Conservation (phyloP, 192 early-diverging fungal genomes). For the Dimargaris verticillata region DNA sequence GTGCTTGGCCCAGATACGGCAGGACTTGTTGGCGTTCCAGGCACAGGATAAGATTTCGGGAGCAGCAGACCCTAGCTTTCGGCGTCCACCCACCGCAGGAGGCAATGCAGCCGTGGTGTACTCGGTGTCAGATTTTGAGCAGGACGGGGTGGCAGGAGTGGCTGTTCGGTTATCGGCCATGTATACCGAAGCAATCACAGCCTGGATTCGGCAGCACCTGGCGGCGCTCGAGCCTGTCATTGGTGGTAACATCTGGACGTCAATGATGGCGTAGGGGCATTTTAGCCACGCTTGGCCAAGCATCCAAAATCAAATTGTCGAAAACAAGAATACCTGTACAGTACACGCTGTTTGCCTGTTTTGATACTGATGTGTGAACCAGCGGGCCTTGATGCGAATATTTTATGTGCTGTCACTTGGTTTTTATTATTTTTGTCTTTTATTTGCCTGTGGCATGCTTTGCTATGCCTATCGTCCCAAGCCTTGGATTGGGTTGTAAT, state of each 20-base stretch:
- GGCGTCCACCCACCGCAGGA: background rate
- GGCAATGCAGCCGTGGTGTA: background rate
- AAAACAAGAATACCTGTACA: no score
- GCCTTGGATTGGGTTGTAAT: no score
- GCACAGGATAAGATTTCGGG: background rate
- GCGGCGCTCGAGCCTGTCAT: background rate
- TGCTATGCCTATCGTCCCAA: no score
- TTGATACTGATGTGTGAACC: no score
- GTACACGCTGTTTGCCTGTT: no score
- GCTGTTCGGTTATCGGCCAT: conserved; percentile 1
- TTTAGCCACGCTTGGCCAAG: no score
- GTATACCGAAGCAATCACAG: conserved; percentile 2
- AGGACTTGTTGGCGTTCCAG: background rate
- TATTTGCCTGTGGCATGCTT: no score
- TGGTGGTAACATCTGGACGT: conserved; percentile 7
- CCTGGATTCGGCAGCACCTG: conserved; percentile 1
- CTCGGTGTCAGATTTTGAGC: conserved; percentile 1
- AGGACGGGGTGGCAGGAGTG: background rate
- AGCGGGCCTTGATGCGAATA: no score
- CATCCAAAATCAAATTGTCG: no score
- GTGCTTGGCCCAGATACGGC: background rate
- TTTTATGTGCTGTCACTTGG: no score
- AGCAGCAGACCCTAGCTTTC: no score
- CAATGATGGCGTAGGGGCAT: background rate
- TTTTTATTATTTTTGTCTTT: no score